Percentiles rank a stretch among this genome's conserved stretches.
Evolutionary conservation across 2,329 filamentous ascomycete genomes (phyloP).

Genomic region (Fusarium graminum): DNA sequence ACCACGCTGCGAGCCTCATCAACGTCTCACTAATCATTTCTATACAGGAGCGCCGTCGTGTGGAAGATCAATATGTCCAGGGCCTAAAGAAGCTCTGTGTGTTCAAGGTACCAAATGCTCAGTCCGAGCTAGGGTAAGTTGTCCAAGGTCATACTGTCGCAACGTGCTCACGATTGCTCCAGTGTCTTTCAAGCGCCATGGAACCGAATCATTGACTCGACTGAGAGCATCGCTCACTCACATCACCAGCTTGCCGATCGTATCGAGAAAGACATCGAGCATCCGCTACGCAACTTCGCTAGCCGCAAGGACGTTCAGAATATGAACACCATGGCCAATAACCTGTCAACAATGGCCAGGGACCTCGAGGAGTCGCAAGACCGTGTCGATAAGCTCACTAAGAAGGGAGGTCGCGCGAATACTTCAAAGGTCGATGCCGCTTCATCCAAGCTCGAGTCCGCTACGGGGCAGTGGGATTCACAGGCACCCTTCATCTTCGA

Average conservation of each 20-base stretch:
- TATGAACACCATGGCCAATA: slow-evolving; percentile 84
- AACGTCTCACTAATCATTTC: slow-evolving; percentile 23
- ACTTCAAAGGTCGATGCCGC: slow-evolving; percentile 83
- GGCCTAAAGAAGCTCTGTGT: slow-evolving; percentile 84
- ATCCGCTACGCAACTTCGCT: slow-evolving; percentile 81
- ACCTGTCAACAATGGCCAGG: slow-evolving; percentile 82
- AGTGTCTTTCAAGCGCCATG: slow-evolving; percentile 93
- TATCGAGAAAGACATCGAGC: slow-evolving; percentile 90
- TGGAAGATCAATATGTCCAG: slow-evolving; percentile 91
- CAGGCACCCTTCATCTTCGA: slow-evolving; percentile 97
- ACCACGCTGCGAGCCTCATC: neutral
- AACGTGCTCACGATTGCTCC: slow-evolving; percentile 41
- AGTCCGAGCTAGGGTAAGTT: slow-evolving; percentile 87
- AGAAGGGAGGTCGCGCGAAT: slow-evolving; percentile 82
- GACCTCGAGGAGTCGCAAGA: slow-evolving; percentile 88
- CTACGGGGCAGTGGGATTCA: slow-evolving; percentile 90
- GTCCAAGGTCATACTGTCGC: neutral
- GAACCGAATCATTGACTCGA: slow-evolving; percentile 85
- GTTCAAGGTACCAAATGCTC: slow-evolving; percentile 78
- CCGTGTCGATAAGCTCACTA: slow-evolving; percentile 84
- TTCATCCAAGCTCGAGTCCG: slow-evolving; percentile 78
- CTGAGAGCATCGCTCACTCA: slow-evolving; percentile 83
- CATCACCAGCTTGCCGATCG: slow-evolving; percentile 84
- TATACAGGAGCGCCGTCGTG: slow-evolving; percentile 84
- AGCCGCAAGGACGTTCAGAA: slow-evolving; percentile 81